Conservation (phyloP, 805 yeast genomes). For the Sungouiozyma intestinalis region DNA sequence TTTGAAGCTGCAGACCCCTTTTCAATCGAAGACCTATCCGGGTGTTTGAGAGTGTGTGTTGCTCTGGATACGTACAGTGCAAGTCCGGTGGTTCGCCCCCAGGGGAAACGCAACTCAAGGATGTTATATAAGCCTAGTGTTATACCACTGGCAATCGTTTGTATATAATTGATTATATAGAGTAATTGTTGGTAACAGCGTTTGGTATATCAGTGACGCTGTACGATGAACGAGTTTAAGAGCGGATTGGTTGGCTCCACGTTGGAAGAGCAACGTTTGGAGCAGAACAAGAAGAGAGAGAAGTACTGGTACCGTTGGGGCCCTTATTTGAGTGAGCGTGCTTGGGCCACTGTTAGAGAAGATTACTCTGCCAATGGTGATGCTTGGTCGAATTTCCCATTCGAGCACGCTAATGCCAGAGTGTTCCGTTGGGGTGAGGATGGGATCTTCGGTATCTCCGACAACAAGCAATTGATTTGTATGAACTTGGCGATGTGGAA, state of each 20-base stretch:
- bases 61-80: background rate
- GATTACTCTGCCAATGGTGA: slow-evolving; percentile 80
- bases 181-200: no score
- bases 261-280: slow-evolving; percentile 29
- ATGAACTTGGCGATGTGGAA: slow-evolving; percentile 86
- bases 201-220: no score
- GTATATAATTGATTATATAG: no score
- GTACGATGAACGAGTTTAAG: slow-evolving; percentile 15
- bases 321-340: slow-evolving; percentile 78
- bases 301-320: slow-evolving; percentile 87
- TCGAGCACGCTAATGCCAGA: slow-evolving; percentile 71
- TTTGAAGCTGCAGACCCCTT: background rate
- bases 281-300: slow-evolving; percentile 25
- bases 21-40: background rate
- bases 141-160: no score
- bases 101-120: no score
- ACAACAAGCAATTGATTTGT: slow-evolving; percentile 68
- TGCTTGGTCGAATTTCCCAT: slow-evolving; percentile 84
- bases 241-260: slow-evolving; percentile 19
- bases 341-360: slow-evolving; percentile 80
- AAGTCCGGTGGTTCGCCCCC: no score
- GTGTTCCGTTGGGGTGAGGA: slow-evolving; percentile 94
- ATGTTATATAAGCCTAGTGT: no score
- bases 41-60: no score
- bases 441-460: slow-evolving; percentile 84